Conservation (phyloP, 352 stramenopile genomes). For the Phytophthora rubi region DNA sequence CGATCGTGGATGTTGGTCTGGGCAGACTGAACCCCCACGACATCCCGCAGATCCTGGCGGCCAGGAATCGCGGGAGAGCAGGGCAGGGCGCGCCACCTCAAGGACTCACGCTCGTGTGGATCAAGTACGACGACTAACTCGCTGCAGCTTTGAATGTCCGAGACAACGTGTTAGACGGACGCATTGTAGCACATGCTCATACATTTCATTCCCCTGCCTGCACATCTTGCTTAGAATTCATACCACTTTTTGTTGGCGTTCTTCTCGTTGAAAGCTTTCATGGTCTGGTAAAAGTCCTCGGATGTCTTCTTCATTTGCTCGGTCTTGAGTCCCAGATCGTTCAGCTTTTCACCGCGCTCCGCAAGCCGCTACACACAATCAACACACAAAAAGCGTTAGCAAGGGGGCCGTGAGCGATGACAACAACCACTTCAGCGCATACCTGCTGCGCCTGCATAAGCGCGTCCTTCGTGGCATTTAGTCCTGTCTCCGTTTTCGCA, state of each 20-base stretch:
- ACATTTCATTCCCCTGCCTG: neutral
- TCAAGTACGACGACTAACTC: conserved; percentile 35
- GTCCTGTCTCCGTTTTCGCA: conserved; percentile 37
- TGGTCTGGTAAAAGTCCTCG: conserved; percentile 85
- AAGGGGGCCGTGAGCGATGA: neutral
- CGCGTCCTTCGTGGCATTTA: conserved; percentile 63
- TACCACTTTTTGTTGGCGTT: conserved; percentile 89
- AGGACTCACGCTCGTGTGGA: conserved; percentile 60
- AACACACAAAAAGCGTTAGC: conserved; percentile 5
- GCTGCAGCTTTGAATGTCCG: neutral
- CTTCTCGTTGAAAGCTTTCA: conserved; percentile 88
- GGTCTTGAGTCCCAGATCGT: conserved; percentile 77
- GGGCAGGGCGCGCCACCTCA: conserved; percentile 75
- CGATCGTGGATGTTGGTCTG: conserved; percentile 78
- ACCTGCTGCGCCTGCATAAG: conserved; percentile 59
- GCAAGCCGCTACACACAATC: conserved; percentile 59
- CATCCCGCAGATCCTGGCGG: conserved; percentile 55
- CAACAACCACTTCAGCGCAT: neutral
- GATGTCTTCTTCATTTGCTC: conserved; percentile 86
- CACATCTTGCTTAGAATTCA: conserved; percentile 57
- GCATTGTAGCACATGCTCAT: conserved; percentile 5
- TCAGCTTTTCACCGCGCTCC: conserved; percentile 79
- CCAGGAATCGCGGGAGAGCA: conserved; percentile 57
- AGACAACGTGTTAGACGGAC: conserved; percentile 23
- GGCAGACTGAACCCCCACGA: conserved; percentile 45